These are phyloP conservation scores for Pythium plurisporium DNA, from an alignment of 352 stramenopile species.

Conservation along the genomic window DNA sequence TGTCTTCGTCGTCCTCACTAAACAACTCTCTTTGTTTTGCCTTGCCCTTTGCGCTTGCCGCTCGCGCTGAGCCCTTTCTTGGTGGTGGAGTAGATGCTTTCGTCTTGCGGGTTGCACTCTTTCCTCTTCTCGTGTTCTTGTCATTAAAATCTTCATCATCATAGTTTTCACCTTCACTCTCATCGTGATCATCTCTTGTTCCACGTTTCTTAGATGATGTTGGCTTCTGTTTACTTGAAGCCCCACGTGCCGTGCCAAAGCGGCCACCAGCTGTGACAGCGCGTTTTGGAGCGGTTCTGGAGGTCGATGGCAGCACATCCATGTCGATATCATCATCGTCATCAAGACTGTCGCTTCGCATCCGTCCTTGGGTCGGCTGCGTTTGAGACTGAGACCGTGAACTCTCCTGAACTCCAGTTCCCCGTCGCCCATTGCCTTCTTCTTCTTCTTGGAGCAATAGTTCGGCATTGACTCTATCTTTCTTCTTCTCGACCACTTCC, in stretches of 20 bases:
- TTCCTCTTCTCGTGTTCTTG: not conserved
- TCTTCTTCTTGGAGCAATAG: constrained; percentile 51
- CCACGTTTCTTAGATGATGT: constrained; percentile 1
- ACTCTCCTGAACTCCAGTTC: constrained; percentile 13
- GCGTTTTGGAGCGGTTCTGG: not conserved
- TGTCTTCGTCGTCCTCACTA: constrained; percentile 48
- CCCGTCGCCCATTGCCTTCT: constrained; percentile 13
- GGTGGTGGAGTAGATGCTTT: constrained; percentile 7
- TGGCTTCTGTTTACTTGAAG: not conserved
- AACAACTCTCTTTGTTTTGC: constrained; percentile 24
- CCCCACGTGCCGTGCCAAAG: constrained; percentile 22
- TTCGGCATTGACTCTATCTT: constrained; percentile 49
- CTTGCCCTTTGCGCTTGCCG: constrained; percentile 27
- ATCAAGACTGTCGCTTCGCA: constrained; percentile 13
- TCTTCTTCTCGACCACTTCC: constrained; percentile 62
- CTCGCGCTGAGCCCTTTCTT: constrained; percentile 23
- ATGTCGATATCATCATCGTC: constrained; percentile 24
- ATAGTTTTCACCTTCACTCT: constrained; percentile 1
- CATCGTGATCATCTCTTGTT: not conserved
- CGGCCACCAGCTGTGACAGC: constrained; percentile 1
- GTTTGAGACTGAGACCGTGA: constrained; percentile 12
- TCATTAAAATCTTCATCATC: not conserved
- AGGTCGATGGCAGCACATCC: not conserved
- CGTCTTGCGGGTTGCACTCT: constrained; percentile 2
- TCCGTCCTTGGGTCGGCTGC: constrained; percentile 10